Base-by-base conservation (phyloP, 2,329 filamentous ascomycete genomes). In the Hortaea sp. region DNA sequence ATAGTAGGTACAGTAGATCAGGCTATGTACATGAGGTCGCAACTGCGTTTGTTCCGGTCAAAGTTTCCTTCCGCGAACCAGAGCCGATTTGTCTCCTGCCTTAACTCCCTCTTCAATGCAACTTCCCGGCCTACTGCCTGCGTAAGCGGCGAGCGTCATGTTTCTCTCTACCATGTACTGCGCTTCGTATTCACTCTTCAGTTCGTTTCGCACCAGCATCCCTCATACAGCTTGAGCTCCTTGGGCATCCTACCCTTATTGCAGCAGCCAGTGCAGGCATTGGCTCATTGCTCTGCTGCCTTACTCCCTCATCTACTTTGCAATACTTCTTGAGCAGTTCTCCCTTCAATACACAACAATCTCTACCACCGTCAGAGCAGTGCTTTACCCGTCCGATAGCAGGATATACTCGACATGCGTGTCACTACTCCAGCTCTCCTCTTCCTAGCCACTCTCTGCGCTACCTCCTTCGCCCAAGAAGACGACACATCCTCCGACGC, bases 231-330 rank as follows among this genome's bases (percentile, higher is more conserved):
- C 37, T 10, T 39, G 7, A 9, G 37, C 37, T 39, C 12, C 37
- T 39, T 39, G 6, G 6, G 12, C 37, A 39, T 39, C 37, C 12
- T 20, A 39, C 37, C 34, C 42, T 37, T 39, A 20, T 32, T 43
- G 27, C 32, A 43, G 41, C 41, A 35, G 41, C 41, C 28, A 34
- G 41, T 35, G 41, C 41, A 39, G 42, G 42, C 42, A 43, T 39
- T 44, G 32, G 32, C 42, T 9, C n/a, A 29, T 6, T 7, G 32
- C 35, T 34, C 32, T 39, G 13, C 34, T n/a, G 6, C 34, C 32
- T 35, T 43, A 28, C 27, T 9, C 31, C 34, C 29, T 44, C 42
- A 29, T 38, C 35, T 11, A 38, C 12, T 44, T 20, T 20, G 32
- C 31, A 39, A 6, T 6, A 6, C 34, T 44, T 44, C 42, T 28